These are phyloP conservation scores for Alternaria sp. DNA, from an alignment of 2,329 filamentous ascomycete species.

Conservation along the genomic window DNA sequence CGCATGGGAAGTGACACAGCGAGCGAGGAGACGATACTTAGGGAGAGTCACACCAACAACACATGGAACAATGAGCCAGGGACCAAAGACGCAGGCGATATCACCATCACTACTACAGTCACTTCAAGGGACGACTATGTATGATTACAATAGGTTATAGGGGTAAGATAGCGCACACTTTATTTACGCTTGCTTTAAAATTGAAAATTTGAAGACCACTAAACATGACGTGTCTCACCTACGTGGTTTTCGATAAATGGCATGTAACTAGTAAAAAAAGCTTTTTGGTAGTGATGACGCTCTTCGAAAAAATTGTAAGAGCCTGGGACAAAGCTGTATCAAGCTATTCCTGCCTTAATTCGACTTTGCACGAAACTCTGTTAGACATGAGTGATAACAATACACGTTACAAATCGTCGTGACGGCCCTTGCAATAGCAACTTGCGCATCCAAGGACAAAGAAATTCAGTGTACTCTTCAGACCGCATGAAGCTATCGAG, in stretches of 20 bases:
- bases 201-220: background rate
- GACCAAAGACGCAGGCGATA: conserved; percentile 25
- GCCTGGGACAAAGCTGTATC: background rate
- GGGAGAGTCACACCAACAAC: conserved; percentile 20
- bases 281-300: background rate
- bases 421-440: background rate
- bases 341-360: background rate
- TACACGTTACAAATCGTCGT: background rate
- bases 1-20: conserved; percentile 34
- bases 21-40: conserved; percentile 42
- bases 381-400: background rate
- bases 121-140: conserved; percentile 18
- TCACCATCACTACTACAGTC: conserved; percentile 23
- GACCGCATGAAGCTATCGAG: too few species aligned
- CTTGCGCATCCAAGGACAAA: background rate
- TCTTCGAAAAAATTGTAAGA: background rate
- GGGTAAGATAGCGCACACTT: background rate
- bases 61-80: conserved; percentile 6
- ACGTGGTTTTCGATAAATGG: background rate
- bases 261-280: background rate
- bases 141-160: background rate
- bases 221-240: background rate
- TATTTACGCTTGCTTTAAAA: background rate
- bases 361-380: background rate
- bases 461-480: background rate